Percentiles rank a stretch among this genome's conserved stretches.
Conservation (phyloP, 306 rosid species). For the Gastrolobium bilobum region DNA sequence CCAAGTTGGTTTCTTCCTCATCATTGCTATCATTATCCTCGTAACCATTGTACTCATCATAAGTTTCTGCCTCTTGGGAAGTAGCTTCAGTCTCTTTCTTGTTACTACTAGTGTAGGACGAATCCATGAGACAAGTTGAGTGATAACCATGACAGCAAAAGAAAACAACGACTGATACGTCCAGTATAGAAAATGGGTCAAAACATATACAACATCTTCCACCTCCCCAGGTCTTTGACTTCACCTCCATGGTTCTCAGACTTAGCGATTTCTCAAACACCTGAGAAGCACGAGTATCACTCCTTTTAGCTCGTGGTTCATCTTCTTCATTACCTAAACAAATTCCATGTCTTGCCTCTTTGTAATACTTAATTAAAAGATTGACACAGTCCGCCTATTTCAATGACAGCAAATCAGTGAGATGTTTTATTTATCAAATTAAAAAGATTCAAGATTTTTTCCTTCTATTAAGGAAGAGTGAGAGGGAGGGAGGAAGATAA, state of each 20-base stretch:
- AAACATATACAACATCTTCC: constrained; percentile 99
- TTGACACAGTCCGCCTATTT: constrained; percentile 91
- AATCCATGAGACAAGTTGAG: constrained; percentile 81
- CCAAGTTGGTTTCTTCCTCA: constrained; percentile 53
- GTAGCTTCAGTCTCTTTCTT: constrained; percentile 49
- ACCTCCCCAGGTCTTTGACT: constrained; percentile 91
- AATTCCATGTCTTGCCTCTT: constrained; percentile 92
- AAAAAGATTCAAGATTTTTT: constrained; percentile 31
- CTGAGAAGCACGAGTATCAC: constrained; percentile 61
- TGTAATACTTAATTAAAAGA: constrained; percentile 84
- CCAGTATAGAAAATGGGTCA: constrained; percentile 85
- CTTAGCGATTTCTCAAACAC: constrained; percentile 61
- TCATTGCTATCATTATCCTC: constrained; percentile 59
- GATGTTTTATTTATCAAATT: constrained; percentile 28
- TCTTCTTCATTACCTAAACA: constrained; percentile 80
- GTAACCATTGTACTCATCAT: constrained; percentile 62
- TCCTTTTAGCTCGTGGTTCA: constrained; percentile 69
- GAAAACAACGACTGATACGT: constrained; percentile 83
- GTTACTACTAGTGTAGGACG: constrained; percentile 58
- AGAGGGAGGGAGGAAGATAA: constrained; percentile 12
- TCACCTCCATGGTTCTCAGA: constrained; percentile 64
- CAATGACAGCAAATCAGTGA: constrained; percentile 46
- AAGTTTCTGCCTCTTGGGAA: constrained; percentile 49
- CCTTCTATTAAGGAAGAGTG: neutral
- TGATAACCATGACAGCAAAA: constrained; percentile 77